Conservation (phyloP, 2,329 filamentous ascomycete genomes). For the Hymenoscyphus scutula region DNA sequence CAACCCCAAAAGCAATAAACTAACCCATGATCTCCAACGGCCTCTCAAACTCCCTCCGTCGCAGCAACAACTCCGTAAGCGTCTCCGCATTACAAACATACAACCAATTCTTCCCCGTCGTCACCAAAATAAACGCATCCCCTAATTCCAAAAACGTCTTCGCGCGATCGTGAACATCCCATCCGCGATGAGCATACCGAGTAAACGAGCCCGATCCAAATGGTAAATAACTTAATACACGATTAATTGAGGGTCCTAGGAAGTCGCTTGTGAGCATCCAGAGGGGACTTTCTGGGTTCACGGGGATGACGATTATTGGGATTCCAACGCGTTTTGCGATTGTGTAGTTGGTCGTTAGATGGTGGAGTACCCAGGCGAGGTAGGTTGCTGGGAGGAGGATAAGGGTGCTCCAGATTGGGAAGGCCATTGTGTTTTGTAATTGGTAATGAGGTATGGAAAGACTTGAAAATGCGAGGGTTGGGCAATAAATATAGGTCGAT, state of each 20-base stretch:
- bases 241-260: background rate
- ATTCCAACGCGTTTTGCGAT: background rate
- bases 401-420: background rate
- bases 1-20: background rate
- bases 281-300: background rate
- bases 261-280: background rate
- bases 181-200: slow-evolving; percentile 1
- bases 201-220: background rate
- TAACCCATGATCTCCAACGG: slow-evolving; percentile 3
- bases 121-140: slow-evolving; percentile 9
- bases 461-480: too few species aligned
- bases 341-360: slow-evolving; percentile 2
- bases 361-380: background rate
- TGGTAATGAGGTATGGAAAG: too few species aligned
- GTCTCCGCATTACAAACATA: slow-evolving; percentile 7
- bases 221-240: background rate
- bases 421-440: too few species aligned
- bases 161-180: slow-evolving; percentile 3
- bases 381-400: background rate
- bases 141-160: background rate
- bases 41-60: slow-evolving; percentile 2
- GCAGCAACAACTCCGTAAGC: background rate
- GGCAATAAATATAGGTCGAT: too few species aligned
- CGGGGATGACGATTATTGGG: background rate
- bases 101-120: slow-evolving; percentile 8